Evolutionary conservation across 176 grass and related monocot species (phyloP).

Genomic region (Oryza longistaminata): DNA sequence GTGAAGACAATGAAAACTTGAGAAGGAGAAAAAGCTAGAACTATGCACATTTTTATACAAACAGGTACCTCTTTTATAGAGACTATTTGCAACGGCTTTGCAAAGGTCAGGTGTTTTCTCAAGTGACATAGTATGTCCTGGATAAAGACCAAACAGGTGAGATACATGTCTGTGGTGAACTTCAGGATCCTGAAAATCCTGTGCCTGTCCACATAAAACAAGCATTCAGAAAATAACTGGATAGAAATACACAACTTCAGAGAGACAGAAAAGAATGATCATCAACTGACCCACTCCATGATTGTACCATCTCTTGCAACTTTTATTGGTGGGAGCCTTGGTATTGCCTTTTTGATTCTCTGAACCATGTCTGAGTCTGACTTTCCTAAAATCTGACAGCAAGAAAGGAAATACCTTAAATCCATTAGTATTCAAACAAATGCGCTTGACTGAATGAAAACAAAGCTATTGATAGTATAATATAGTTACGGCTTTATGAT

Average conservation of each 20-base stretch:
- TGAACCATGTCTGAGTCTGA: slow-evolving; percentile 57
- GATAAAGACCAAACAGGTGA: slow-evolving; percentile 91
- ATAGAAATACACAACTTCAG: neutral
- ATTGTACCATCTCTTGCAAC: slow-evolving; percentile 83
- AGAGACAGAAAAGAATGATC: slow-evolving; percentile 19
- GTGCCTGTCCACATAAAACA: slow-evolving; percentile 45
- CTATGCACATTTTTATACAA: neutral
- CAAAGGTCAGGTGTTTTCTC: slow-evolving; percentile 81
- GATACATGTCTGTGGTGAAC: slow-evolving; percentile 87
- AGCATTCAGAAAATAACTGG: neutral
- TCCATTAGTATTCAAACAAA: slow-evolving; percentile 18
- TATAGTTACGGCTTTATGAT: slow-evolving; percentile 2
- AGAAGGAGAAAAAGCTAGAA: neutral
- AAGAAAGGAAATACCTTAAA: slow-evolving; percentile 11
- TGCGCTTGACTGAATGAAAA: slow-evolving; percentile 1
- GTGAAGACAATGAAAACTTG: neutral
- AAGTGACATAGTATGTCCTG: slow-evolving; percentile 77
- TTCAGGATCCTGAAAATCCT: slow-evolving; percentile 83
- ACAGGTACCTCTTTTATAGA: slow-evolving; percentile 80
- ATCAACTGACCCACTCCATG: slow-evolving; percentile 83
- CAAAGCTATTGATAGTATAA: slow-evolving; percentile 15
- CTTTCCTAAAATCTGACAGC: slow-evolving; percentile 67
- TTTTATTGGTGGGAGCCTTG: slow-evolving; percentile 62
- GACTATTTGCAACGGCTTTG: slow-evolving; percentile 79
- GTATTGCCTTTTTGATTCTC: slow-evolving; percentile 65